A percentile compares a stretch with the other conserved stretches of the same genome.
These are phyloP conservation scores for Septoria petroselini DNA, from an alignment of 2,329 filamentous ascomycete species.

Conservation along the genomic window DNA sequence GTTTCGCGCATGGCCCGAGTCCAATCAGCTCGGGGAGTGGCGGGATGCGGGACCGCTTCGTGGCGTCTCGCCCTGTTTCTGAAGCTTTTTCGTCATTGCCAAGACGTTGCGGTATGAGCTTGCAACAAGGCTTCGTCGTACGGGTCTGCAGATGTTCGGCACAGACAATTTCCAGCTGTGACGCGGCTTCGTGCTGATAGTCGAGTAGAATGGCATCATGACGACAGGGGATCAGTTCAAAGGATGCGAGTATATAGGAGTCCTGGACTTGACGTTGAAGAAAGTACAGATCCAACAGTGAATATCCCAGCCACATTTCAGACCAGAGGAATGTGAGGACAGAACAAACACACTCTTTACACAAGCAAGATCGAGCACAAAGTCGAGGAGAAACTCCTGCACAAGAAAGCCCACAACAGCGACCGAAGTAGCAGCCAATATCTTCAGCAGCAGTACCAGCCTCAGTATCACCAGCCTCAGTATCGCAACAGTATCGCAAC, in stretches of 20 bases:
- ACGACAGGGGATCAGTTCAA: too few relatives aligned
- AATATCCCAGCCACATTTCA: neutral
- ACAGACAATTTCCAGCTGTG: neutral
- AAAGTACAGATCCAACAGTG: neutral
- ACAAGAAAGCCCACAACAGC: slow-evolving; percentile 2
- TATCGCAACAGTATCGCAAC: neutral
- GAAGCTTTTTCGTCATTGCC: neutral
- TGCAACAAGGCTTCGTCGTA: neutral
- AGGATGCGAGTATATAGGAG: too few relatives aligned
- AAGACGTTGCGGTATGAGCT: neutral
- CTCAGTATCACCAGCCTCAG: slow-evolving; percentile 6
- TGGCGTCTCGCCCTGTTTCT: neutral
- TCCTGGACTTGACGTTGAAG: too few relatives aligned
- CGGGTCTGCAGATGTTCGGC: too few relatives aligned
- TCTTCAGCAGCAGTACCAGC: slow-evolving; percentile 3
- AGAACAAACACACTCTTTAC: neutral
- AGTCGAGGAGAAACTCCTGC: slow-evolving; percentile 1
- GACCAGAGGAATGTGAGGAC: neutral
- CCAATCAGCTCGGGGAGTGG: neutral
- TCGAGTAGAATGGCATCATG: neutral
- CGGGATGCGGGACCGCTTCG: neutral
- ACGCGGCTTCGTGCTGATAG: neutral
- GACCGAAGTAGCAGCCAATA: neutral
- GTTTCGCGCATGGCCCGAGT: neutral
- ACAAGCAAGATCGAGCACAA: slow-evolving; percentile 10